These are phyloP conservation scores for Fraxinus cuspidata DNA, from an alignment of 257 asterid genomes.

Conservation along the genomic window DNA sequence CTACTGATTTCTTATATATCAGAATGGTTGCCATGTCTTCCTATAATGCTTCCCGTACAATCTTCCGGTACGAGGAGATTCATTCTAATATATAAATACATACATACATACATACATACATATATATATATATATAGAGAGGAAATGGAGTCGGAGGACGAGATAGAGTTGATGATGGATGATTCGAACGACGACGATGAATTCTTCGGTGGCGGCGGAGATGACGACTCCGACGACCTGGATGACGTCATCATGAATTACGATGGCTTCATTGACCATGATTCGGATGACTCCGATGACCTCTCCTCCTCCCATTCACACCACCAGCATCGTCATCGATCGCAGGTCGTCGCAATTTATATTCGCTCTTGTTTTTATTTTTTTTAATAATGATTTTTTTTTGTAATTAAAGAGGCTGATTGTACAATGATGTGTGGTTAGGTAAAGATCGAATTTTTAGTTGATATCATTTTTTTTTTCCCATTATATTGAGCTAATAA, in stretches of 20 bases:
- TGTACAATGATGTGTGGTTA: background rate
- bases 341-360: conserved; percentile 52
- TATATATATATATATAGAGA: no score
- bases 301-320: conserved; percentile 35
- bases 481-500: background rate
- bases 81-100: no score
- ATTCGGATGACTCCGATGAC: conserved; percentile 76
- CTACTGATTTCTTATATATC: background rate
- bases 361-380: background rate
- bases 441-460: background rate
- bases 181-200: conserved; percentile 59
- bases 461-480: background rate
- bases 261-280: conserved; percentile 73
- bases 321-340: conserved; percentile 44
- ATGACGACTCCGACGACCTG: conserved; percentile 26
- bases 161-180: conserved; percentile 53
- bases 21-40: no score
- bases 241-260: conserved; percentile 65
- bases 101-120: no score
- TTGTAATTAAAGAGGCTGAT: conserved; percentile 7
- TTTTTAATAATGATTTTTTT: background rate
- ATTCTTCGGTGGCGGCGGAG: conserved; percentile 51
- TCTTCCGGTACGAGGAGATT: no score
- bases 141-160: conserved; percentile 74
- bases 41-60: no score